A percentile compares a stretch with the other conserved stretches of the same genome.
These are phyloP conservation scores for Exophiala sideris DNA, from an alignment of 2,329 filamentous ascomycete species.

Conservation along the genomic window DNA sequence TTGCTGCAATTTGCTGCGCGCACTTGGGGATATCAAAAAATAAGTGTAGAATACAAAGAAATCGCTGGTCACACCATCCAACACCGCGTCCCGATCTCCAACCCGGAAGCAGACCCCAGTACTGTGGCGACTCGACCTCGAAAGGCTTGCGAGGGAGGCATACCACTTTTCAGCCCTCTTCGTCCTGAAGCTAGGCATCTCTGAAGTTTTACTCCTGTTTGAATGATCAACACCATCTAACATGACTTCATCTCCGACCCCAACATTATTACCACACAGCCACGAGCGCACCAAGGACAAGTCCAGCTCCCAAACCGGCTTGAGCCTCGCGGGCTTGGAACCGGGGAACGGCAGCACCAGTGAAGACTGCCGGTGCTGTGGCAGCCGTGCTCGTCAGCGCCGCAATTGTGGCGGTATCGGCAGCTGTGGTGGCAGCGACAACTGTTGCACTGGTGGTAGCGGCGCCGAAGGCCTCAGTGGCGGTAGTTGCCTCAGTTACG, in stretches of 20 bases:
- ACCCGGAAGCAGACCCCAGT: not conserved
- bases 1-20: no score
- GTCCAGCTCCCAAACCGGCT: constrained; percentile 8
- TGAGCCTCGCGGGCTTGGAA: constrained; percentile 13
- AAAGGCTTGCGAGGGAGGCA: not conserved
- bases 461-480: not conserved
- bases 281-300: constrained; percentile 20
- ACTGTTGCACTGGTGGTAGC: constrained; percentile 1
- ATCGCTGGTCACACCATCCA: not conserved
- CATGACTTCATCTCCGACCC: not conserved
- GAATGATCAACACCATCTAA: not conserved
- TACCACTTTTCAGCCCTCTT: not conserved
- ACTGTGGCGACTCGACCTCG: constrained; percentile 1
- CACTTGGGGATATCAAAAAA: no score
- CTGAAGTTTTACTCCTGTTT: not conserved
- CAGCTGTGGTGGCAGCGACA: constrained; percentile 2
- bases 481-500: not conserved
- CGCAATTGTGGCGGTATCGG: constrained; percentile 2
- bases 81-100: no score
- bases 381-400: constrained; percentile 5
- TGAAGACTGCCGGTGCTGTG: constrained; percentile 23
- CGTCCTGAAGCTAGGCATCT: not conserved
- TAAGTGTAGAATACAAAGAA: not conserved
- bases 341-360: constrained; percentile 15
- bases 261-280: constrained; percentile 21